Base-by-base conservation (phyloP, 305 asterid genomes). In the Fraxinus platypoda region DNA sequence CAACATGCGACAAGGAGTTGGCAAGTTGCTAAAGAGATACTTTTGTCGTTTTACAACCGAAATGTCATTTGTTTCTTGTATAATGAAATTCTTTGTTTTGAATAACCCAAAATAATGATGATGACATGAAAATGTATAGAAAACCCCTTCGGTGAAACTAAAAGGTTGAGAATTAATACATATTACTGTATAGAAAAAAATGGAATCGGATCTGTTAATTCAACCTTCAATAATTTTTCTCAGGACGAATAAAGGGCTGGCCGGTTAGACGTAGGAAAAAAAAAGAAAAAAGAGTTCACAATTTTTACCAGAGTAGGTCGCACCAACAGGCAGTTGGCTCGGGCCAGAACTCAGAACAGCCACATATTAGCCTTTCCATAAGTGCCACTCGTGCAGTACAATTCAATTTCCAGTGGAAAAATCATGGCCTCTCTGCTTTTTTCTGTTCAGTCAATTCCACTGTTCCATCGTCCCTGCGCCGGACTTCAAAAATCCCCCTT, bases 351-450 rank as follows among this genome's bases (percentile, higher is more conserved):
- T 66, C 74, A 19, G 31, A 66, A 28, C 17, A 66, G n/a, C 74
- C 35, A 28, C 74, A 21, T 28, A 9, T 25, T 66, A 8, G 1
- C 31, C 73, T 26, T 66, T 66, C 7, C 3, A 25, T 2, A 11
- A 7, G 8, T 66, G 34, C 33, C 30, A 66, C 74, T 26, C 35
- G 33, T 64, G 25, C n/a, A 25, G 72, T 64, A 25, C 15, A 64
- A 15, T 23, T 2, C n/a, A 26, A 66, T 66, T 26, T 66, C 34
- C 37, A 66, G 35, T 0, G 37, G 37, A 66, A 66, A 9, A 26
- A 26, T 26, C 54, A 88, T 88, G 90, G 87, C 88, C 17, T 83
- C 87, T 74, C 76, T 85, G 34, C 82, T 34, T 12, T 59, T 46
- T 75, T 52, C 31, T 59, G 81, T 85, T 41, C 77, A 30, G 81